Evolutionary conservation across 495 filamentous ascomycete species (phyloP), one percentile per base, ranked within the genome.

Genomic region (Platismatia glauca): DNA sequence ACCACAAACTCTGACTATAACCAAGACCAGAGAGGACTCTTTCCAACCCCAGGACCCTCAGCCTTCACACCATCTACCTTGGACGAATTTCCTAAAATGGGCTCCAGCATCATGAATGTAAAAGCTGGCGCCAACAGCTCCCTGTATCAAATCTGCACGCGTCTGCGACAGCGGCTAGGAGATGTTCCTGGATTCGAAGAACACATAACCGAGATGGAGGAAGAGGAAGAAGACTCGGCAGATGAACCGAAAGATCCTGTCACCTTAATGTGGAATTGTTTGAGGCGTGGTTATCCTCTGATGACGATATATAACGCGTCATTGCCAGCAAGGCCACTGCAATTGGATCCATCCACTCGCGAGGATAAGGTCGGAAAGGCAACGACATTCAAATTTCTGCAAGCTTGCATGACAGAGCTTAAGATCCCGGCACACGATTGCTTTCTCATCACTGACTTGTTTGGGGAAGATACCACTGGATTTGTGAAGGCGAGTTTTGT

Each of bases 121-220:
- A 86, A 83, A 63, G 95, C 91, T 73, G 92, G 94, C 71, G 88
- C 90, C 66, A 86, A 87, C 59, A 82, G 85, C 53, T 96, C 91
- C 27, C 84, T 98, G 37, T 98, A 95, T 70, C 94, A 97, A 74
- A 96, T 92, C 72, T 97, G 95, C 74, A 81, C 94, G 60, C 84
- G 86, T 62, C 77, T 97, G 55, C 87, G 87, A 73, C 83, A 84
- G 72, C 82, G 95, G 61, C 78, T 98, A 60, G 82, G 84, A 41
- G 84, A 86, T 67, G 89, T 98, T 27, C 92, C 92, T 4, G 85
- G 81, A 29, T 97, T 97, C 71, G 85, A 91, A 62, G 72, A 74
- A 13, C 86, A 88, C 69, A 71, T 95, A 60, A 73, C 71, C 29
- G 82, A 86, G 61, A 83, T 85, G 72, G 81, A 86, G 43, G 79